Evolutionary conservation across 768 basidiomycete species (phyloP), one percentile per base, ranked within the genome.

Genomic region (Auricularia sp.): DNA sequence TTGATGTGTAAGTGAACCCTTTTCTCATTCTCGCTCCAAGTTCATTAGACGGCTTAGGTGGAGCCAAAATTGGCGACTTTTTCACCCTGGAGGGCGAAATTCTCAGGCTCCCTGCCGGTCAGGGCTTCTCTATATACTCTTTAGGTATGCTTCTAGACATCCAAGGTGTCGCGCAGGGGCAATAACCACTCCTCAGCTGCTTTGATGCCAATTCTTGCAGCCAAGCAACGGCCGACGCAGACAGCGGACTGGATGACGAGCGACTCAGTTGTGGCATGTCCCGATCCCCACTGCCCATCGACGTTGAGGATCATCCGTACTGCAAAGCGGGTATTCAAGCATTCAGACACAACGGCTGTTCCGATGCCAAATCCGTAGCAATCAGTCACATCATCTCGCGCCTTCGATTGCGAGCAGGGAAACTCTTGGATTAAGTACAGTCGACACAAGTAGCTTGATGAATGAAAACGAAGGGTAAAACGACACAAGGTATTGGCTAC

Each of bases 91-190:
- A 85, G 67, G 87, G 86, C 1, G 87, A 88, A 71, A 83, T 86
- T 81, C 68, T 88, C 34, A 70, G 79, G 68, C 77, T 88, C 1
- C 87, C 87, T 3, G 79, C 82, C 0, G 81, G 77, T 0, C 86
- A 87, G 70, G 87, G 85, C 2, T 80, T 88, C 69, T 87, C 87
- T 1, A 85, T 89, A 62, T 88, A 87, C 69, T 88, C 86, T 0
- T 75, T 87, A 8, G 77, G 87, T 85, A 66, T 3, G 74, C 67
- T 44, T 3, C 8, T 24, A 45, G 56, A 13, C 16, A 34, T 29
- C 29, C 21, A 36, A 33, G 45, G 24, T 5, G 14, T 34, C 21
- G 36, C 21, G 37, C 59, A n/a, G 35, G 16, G 33, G 3, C 33
- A 47, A 63, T 54, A 39, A 65, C 35, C 58, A 33, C 4, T 47